phyloP scores from a whole-genome alignment of 257 asterid genomes.

The Linderniella brevidens region DNA sequence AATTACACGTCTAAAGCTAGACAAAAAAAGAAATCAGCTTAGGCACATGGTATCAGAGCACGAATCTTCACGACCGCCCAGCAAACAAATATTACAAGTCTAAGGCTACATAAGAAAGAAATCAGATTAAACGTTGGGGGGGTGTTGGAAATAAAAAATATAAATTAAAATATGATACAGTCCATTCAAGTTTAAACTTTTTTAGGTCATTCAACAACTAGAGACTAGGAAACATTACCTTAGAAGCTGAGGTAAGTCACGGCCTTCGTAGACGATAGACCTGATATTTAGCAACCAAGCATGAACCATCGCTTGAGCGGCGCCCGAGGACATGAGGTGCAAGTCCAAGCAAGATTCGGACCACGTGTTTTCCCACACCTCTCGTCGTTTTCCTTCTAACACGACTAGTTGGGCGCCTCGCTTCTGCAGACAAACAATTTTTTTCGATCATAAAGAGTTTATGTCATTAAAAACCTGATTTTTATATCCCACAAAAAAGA shows the following conservation, averaged over 20 bases:
- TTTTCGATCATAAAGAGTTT: not conserved
- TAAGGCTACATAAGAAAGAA: too few species aligned
- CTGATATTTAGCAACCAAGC: constrained; percentile 77
- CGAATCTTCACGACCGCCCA: too few species aligned
- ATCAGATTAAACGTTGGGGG: too few species aligned
- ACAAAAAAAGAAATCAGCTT: too few species aligned
- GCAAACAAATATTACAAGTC: too few species aligned
- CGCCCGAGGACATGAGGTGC: constrained; percentile 95
- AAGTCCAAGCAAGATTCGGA: constrained; percentile 72
- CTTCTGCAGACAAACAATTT: constrained; percentile 22
- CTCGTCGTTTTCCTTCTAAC: constrained; percentile 70
- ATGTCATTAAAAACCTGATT: not conserved
- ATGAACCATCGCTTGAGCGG: constrained; percentile 92
- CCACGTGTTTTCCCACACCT: constrained; percentile 82
- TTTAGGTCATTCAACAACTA: too few species aligned
- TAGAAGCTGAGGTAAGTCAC: constrained; percentile 60
- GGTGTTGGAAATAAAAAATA: too few species aligned
- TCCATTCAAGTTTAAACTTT: too few species aligned
- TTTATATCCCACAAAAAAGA: not conserved
- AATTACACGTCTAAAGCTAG: too few species aligned
- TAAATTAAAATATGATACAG: not conserved
- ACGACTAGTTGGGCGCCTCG: constrained; percentile 86
- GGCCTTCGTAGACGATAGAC: constrained; percentile 65
- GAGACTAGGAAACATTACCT: too few species aligned
- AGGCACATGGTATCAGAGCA: too few species aligned